Conservation (phyloP, 208 protist genomes). For the Crithidia acanthocephali region DNA sequence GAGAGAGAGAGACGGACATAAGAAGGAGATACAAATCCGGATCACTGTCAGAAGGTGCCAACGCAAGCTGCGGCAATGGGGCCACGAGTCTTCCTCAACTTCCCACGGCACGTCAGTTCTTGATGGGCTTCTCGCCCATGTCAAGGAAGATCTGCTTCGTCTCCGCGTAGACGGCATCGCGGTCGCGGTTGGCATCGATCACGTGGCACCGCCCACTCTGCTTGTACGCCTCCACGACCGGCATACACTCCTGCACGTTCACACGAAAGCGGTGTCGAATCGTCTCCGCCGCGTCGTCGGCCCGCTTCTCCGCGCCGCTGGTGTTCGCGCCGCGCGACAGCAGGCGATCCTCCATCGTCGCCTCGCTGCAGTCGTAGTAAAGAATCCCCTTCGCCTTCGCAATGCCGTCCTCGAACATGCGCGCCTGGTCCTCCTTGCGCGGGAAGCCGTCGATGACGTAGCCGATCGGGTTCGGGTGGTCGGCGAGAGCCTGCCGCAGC, state of each 20-base stretch:
- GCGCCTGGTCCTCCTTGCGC: slow-evolving; percentile 81
- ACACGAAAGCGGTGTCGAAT: slow-evolving; percentile 78
- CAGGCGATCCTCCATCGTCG: slow-evolving; percentile 76
- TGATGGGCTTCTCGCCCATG: slow-evolving; percentile 27
- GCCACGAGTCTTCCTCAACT: too few species aligned
- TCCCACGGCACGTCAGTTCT: too few species aligned
- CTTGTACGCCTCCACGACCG: slow-evolving; percentile 85
- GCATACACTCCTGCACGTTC: slow-evolving; percentile 83
- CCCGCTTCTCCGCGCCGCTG: slow-evolving; percentile 41
- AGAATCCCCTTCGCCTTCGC: slow-evolving; percentile 65
- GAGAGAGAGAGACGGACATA: too few species aligned
- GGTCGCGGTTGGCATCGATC: slow-evolving; percentile 67
- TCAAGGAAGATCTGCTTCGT: slow-evolving; percentile 53
- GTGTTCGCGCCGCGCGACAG: slow-evolving; percentile 42
- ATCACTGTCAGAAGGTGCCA: too few species aligned
- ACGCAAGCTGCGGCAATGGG: too few species aligned
- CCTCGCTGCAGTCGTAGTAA: slow-evolving; percentile 84
- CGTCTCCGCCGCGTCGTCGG: slow-evolving; percentile 82
- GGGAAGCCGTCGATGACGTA: slow-evolving; percentile 93
- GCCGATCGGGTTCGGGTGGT: slow-evolving; percentile 62
- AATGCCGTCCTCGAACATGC: slow-evolving; percentile 87
- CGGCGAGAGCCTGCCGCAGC: slow-evolving; percentile 62
- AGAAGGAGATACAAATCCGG: too few species aligned
- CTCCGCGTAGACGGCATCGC: slow-evolving; percentile 72
- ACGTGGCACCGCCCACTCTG: slow-evolving; percentile 58